A percentile compares a stretch with the other conserved stretches of the same genome.
phyloP scores from a whole-genome alignment of 2,329 filamentous ascomycete genomes.

The Podosphaera leucotricha region DNA sequence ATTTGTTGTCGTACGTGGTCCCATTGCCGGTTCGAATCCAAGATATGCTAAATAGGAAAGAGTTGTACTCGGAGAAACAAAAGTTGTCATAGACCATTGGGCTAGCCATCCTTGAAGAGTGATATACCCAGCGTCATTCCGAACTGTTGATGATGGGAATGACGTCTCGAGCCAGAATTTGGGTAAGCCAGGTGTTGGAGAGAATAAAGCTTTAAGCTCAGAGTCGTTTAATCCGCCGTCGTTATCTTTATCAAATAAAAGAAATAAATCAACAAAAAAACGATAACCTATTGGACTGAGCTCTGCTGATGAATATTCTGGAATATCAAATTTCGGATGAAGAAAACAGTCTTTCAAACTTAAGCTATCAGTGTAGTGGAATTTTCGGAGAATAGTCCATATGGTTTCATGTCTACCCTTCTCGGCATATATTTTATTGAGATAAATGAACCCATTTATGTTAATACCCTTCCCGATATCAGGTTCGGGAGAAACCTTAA shows the following conservation, averaged over 20 bases:
- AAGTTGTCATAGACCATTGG: slow-evolving; percentile 99
- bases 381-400: slow-evolving; percentile 88
- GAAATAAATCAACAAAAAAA: slow-evolving; percentile 90
- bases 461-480: slow-evolving; percentile 52
- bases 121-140: slow-evolving; percentile 85
- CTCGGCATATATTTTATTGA: slow-evolving; percentile 92
- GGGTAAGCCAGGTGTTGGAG: slow-evolving; percentile 76
- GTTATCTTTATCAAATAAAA: slow-evolving; percentile 92
- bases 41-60: slow-evolving; percentile 90
- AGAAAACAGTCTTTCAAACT: slow-evolving; percentile 79
- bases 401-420: slow-evolving; percentile 96
- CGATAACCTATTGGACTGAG: slow-evolving; percentile 84
- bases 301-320: slow-evolving; percentile 77
- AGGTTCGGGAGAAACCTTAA: slow-evolving; percentile 38
- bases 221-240: slow-evolving; percentile 77
- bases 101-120: slow-evolving; percentile 95
- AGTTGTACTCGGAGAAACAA: slow-evolving; percentile 83
- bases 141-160: slow-evolving; percentile 82
- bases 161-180: slow-evolving; percentile 67
- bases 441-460: slow-evolving; percentile 57
- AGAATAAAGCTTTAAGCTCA: slow-evolving; percentile 70
- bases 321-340: slow-evolving; percentile 83
- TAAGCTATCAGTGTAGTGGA: slow-evolving; percentile 88
- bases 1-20: slow-evolving; percentile 52
- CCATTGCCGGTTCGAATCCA: slow-evolving; percentile 68